Conservation (phyloP, 345 rosid genomes). For the Camelina neglecta region DNA sequence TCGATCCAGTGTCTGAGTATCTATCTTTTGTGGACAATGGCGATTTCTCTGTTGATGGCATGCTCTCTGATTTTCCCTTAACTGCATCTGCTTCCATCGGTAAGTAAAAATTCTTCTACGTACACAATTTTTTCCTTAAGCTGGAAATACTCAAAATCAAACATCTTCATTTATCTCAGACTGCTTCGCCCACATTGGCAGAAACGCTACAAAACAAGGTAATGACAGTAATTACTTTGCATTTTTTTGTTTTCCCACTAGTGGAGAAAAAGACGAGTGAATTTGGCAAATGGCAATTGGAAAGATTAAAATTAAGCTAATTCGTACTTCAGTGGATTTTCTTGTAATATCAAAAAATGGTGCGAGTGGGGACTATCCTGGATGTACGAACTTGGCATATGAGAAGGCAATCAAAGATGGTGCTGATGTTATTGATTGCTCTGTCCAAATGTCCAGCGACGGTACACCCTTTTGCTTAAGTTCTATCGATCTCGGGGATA, state of each 20-base stretch:
- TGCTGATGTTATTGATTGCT: constrained; percentile 72
- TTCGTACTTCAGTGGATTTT: constrained; percentile 37
- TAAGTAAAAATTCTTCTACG: constrained; percentile 28
- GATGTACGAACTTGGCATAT: constrained; percentile 79
- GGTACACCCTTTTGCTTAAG: constrained; percentile 64
- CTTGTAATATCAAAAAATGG: too few species aligned
- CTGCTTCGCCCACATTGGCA: constrained; percentile 65
- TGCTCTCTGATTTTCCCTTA: constrained; percentile 77
- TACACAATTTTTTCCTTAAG: not conserved
- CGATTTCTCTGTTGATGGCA: constrained; percentile 75
- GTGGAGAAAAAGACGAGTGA: too few species aligned
- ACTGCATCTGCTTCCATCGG: constrained; percentile 75
- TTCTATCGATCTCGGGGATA: constrained; percentile 55
- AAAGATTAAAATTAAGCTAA: too few species aligned
- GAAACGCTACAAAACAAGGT: constrained; percentile 59
- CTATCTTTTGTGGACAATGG: constrained; percentile 68
- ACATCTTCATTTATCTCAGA: constrained; percentile 47
- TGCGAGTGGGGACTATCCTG: constrained; percentile 49
- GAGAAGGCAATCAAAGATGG: constrained; percentile 63
- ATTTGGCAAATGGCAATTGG: too few species aligned
- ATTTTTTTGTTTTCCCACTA: too few species aligned
- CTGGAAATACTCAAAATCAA: not conserved
- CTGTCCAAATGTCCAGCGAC: constrained; percentile 78
- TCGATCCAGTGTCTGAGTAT: constrained; percentile 47
- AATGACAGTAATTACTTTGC: constrained; percentile 1